Conservation (phyloP, 2,329 filamentous ascomycete genomes). For the Mycogone perniciosa region DNA sequence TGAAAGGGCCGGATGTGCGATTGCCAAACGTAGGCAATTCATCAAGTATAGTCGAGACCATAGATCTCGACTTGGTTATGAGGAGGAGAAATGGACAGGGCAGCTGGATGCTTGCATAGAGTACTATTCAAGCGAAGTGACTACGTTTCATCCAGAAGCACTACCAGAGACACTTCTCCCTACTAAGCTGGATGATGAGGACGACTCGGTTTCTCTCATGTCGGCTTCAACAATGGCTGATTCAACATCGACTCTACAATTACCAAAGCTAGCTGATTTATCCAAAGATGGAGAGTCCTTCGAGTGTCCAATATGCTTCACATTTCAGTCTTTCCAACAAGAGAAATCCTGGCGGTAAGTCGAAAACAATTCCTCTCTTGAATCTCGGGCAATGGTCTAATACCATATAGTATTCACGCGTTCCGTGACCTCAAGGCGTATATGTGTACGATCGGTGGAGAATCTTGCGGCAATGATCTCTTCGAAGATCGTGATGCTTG, state of each 20-base stretch:
- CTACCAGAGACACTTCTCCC: background rate
- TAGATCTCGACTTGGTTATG: background rate
- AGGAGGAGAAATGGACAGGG: background rate
- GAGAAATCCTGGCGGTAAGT: constrained; percentile 13
- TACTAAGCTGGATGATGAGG: constrained; percentile 1
- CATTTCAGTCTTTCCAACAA: constrained; percentile 7
- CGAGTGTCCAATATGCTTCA: constrained; percentile 16
- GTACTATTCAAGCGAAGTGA: background rate
- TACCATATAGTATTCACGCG: background rate
- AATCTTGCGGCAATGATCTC: background rate
- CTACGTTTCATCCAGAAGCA: background rate
- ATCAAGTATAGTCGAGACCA: constrained; percentile 11
- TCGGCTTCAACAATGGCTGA: constrained; percentile 1
- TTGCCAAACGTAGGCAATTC: constrained; percentile 13
- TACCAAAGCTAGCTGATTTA: constrained; percentile 3
- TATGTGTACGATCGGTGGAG: constrained; percentile 3
- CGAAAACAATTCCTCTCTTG: background rate
- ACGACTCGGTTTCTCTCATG: background rate
- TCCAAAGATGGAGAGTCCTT: constrained; percentile 3
- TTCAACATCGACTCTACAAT: background rate
- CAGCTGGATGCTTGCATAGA: background rate
- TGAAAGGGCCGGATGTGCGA: constrained; percentile 8
- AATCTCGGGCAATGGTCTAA: background rate
- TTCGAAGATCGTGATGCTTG: background rate
- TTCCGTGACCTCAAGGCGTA: constrained; percentile 11